A percentile compares a stretch with the other conserved stretches of the same genome.
Conservation (phyloP, 2,329 filamentous ascomycete genomes). For the Aspergillaceae sp. region DNA sequence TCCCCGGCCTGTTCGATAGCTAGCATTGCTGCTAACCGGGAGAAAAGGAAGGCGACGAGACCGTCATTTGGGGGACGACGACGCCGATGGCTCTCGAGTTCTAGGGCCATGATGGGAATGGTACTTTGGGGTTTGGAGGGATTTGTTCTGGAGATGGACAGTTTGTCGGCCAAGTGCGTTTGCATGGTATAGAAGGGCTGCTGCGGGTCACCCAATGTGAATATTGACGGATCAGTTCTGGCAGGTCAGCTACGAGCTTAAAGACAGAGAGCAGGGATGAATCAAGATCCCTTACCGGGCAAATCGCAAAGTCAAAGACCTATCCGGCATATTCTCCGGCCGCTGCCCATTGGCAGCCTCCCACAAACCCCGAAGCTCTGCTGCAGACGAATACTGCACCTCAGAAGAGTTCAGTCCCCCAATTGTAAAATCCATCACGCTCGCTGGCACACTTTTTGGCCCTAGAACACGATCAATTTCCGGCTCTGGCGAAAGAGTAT, state of each 20-base stretch:
- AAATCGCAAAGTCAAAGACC: conserved; percentile 32
- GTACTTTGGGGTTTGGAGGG: conserved; percentile 32
- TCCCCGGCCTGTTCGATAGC: conserved; percentile 40
- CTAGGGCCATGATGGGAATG: conserved; percentile 37
- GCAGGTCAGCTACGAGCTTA: conserved; percentile 9
- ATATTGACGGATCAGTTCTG: conserved; percentile 34
- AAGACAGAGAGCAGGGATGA: neutral
- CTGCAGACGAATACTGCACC: conserved; percentile 29
- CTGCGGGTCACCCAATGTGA: conserved; percentile 34
- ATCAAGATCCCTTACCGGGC: conserved; percentile 26
- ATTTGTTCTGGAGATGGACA: conserved; percentile 34
- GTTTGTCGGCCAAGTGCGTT: conserved; percentile 34
- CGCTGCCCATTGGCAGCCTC: conserved; percentile 39
- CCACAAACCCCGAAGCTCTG: conserved; percentile 36
- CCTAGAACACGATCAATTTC: conserved; percentile 29
- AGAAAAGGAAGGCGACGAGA: conserved; percentile 38
- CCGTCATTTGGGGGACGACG: conserved; percentile 35
- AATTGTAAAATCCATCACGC: conserved; percentile 33
- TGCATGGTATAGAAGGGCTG: conserved; percentile 38
- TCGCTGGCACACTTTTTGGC: conserved; percentile 36
- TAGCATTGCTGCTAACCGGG: conserved; percentile 42
- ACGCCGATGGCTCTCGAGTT: conserved; percentile 30
- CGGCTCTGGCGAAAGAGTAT: conserved; percentile 18
- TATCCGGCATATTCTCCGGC: conserved; percentile 20
- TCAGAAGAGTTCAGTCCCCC: conserved; percentile 27